Evolutionary conservation across 768 basidiomycete genomes (phyloP).

Genomic region (Kwoniella heveanensis): DNA sequence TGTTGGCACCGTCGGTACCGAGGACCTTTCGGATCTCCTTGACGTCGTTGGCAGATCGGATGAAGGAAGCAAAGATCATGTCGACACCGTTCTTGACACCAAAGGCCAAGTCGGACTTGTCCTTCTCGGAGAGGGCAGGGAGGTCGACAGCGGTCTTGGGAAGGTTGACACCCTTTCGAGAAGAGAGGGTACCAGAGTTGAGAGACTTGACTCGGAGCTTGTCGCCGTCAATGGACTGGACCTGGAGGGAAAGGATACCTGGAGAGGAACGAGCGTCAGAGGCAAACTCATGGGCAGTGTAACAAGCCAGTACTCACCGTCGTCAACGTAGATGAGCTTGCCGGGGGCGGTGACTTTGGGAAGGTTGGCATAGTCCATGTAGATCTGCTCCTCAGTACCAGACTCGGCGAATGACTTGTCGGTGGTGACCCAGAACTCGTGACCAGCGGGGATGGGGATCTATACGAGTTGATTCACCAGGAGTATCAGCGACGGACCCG

Average conservation of each 20-base stretch:
- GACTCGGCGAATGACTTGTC: constrained; percentile 76
- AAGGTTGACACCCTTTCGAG: constrained; percentile 98
- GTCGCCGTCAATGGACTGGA: constrained; percentile 79
- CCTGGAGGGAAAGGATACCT: constrained; percentile 89
- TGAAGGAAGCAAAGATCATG: constrained; percentile 99
- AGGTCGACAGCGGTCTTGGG: constrained; percentile 98
- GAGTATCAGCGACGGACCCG: not conserved
- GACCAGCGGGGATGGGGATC: constrained; percentile 83
- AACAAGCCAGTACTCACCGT: constrained; percentile 67
- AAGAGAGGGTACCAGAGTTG: constrained; percentile 90
- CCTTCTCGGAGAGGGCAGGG: constrained; percentile 95
- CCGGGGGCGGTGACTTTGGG: constrained; percentile 96
- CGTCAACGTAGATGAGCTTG: constrained; percentile 96
- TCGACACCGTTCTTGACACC: constrained; percentile 98
- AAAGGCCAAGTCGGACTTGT: constrained; percentile 90
- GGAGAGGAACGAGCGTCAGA: too few species aligned
- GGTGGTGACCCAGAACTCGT: constrained; percentile 88
- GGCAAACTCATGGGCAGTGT: too few species aligned
- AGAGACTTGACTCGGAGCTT: constrained; percentile 80
- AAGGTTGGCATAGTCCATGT: constrained; percentile 92
- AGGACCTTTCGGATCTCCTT: constrained; percentile 88
- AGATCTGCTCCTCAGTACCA: constrained; percentile 82
- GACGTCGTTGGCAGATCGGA: constrained; percentile 92
- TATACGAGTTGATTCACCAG: constrained; percentile 48
- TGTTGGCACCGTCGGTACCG: constrained; percentile 88